A percentile compares a stretch with the other conserved stretches of the same genome.
Evolutionary conservation across 2,329 filamentous ascomycete genomes (phyloP).

Genomic region (Juglanconis sp.): DNA sequence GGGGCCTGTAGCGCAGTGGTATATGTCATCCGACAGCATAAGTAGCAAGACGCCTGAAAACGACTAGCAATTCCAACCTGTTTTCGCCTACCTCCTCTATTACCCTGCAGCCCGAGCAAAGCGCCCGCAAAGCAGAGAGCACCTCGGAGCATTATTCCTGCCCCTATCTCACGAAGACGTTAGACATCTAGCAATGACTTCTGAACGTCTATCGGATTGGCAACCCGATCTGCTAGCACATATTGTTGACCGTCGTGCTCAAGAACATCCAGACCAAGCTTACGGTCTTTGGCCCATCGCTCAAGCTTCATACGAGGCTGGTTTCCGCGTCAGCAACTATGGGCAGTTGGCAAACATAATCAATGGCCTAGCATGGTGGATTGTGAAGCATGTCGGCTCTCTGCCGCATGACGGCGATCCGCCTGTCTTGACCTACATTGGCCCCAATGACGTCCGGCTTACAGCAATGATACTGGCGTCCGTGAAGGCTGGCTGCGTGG

Average conservation of each 20-base stretch:
- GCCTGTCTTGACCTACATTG: constrained; percentile 36
- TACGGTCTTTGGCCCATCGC: constrained; percentile 32
- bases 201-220: no score
- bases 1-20: no score
- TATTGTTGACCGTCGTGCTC: constrained; percentile 32
- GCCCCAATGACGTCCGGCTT: constrained; percentile 38
- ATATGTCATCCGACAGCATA: no score
- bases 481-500: constrained; percentile 33
- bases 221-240: constrained; percentile 16
- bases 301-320: constrained; percentile 15
- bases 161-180: no score
- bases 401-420: not conserved
- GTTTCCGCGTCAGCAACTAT: constrained; percentile 4
- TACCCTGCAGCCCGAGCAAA: no score
- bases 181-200: no score
- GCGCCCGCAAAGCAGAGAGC: no score
- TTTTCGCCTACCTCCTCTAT: no score
- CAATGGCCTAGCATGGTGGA: constrained; percentile 35
- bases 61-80: no score
- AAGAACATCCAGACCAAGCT: constrained; percentile 24
- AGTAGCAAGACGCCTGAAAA: no score
- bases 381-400: constrained; percentile 28
- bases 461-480: constrained; percentile 33
- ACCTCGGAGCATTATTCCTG: no score
- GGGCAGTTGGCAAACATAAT: constrained; percentile 22